Conservation (phyloP, 139 green algal genomes). For the Chlorella sp. region DNA sequence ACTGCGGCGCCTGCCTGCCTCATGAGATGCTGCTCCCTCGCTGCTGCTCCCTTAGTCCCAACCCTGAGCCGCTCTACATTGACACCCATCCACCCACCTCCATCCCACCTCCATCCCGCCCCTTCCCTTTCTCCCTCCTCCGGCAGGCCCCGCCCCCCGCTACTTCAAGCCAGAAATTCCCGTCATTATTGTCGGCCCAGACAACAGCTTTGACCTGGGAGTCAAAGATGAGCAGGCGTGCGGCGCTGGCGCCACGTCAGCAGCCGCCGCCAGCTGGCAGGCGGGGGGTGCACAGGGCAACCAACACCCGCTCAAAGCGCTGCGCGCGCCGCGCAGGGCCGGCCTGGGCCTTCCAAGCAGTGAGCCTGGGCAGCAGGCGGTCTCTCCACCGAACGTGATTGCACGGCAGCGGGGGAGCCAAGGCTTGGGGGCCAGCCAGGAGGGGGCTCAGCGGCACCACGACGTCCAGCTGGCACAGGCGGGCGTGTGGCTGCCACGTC, state of each 20-base stretch:
- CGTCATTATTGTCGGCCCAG: not conserved
- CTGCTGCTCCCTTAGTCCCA: too few relatives aligned
- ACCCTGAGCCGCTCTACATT: too few relatives aligned
- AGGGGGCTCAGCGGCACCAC: not conserved
- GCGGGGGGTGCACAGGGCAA: not conserved
- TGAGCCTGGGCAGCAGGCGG: not conserved
- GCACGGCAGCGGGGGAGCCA: not conserved
- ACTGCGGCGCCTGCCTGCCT: too few relatives aligned
- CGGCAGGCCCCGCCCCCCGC: not conserved
- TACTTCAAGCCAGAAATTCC: not conserved
- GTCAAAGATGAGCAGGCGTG: not conserved
- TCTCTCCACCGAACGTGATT: not conserved
- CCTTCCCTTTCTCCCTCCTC: not conserved
- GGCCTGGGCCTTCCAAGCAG: not conserved
- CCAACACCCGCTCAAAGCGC: not conserved
- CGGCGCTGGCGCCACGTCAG: too few relatives aligned
- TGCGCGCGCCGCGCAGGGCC: not conserved
- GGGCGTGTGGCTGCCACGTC: not conserved
- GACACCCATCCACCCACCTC: not conserved
- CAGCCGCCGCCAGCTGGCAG: not conserved
- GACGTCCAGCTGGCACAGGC: not conserved
- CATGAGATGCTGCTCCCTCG: too few relatives aligned
- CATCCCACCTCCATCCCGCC: not conserved
- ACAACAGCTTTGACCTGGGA: slow-evolving; percentile 22
- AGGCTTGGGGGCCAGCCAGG: not conserved